These are phyloP conservation scores for Scenedesmus sp. DNA, from an alignment of 163 green algal genomes.

Conservation along the genomic window DNA sequence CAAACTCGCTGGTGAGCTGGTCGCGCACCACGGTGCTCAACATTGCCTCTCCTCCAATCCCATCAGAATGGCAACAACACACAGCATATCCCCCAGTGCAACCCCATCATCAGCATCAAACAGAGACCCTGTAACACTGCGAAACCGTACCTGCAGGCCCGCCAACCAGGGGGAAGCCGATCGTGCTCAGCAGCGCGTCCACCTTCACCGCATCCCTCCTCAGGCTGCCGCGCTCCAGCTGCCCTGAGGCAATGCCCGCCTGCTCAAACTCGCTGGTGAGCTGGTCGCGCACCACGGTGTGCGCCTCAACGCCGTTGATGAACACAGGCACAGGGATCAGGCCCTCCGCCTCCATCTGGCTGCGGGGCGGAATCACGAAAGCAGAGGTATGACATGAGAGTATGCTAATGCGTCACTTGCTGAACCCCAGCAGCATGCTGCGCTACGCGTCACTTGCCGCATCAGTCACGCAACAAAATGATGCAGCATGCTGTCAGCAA, in stretches of 20 bases:
- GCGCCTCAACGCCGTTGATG: constrained; percentile 98
- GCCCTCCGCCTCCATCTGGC: constrained; percentile 39
- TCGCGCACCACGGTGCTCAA: constrained; percentile 91
- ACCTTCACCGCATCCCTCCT: constrained; percentile 73
- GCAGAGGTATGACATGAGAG: neutral
- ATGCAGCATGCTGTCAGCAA: neutral
- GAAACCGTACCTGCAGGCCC: constrained; percentile 77
- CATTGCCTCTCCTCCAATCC: no score
- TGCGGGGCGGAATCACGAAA: neutral
- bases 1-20: constrained; percentile 84
- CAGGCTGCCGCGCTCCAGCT: constrained; percentile 50
- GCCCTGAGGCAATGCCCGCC: constrained; percentile 20
- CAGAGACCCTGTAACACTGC: neutral
- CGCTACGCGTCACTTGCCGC: no score
- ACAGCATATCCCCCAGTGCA: neutral
- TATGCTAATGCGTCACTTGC: neutral
- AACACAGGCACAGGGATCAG: constrained; percentile 91
- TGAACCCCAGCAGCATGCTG: no score
- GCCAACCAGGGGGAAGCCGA: constrained; percentile 94
- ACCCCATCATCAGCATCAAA: neutral
- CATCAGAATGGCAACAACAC: neutral
- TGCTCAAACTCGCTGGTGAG: constrained; percentile 90
- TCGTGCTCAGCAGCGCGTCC: constrained; percentile 76
- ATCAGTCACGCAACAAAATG: neutral
- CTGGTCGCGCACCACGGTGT: constrained; percentile 95